Evolutionary conservation across 2,329 filamentous ascomycete genomes (phyloP), one percentile per base, ranked within the genome.

Genomic region (Lasiodiplodia hormozganensis): DNA sequence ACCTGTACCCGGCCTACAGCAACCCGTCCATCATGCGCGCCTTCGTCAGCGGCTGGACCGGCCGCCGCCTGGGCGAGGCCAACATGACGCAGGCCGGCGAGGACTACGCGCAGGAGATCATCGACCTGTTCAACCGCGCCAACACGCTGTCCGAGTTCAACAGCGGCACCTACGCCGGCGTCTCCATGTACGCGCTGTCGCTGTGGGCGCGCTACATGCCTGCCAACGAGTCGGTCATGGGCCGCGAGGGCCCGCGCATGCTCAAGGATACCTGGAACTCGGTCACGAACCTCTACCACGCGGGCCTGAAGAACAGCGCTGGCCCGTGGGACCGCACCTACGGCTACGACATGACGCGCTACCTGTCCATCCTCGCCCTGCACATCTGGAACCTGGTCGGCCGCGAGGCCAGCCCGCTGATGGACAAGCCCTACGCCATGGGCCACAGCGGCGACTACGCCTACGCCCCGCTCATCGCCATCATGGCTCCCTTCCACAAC

Each of bases 241-340:
- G 82, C 12, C 75, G 83, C 64, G 82, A 86, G 65, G 87, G 83
- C 0, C 79, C 82, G 0, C 77, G 79, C 4, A 87, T 89, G 82
- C 81, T 89, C 21, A 70, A 76, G 4, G 74, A 83, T 16, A 88
- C 84, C 0, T 90, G 87, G 88, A 78, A 82, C 4, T 80, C 82
- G 3, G 79, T 87, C 1, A 80, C 82, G 0, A 71, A 83, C 56
- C 80, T 90, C 1, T 90, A 87, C 80, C 86, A 89, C 65, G 84
- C 87, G 0, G 81, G 83, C 2, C 76, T 90, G 77, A 85, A 83
- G 71, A 90, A 90, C 70, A 82, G 89, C 58, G 88, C 88, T 2
- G 88, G 88, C 0, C 88, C 88, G 0, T 90, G 88, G 88, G 88
- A 90, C 74, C 84, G 88, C 0, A 81, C 84, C 0, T 90, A 90